Evolutionary conservation across 805 yeast species (phyloP), one percentile per base, ranked within the genome.

Genomic region (Lipomyces chichibuensis): DNA sequence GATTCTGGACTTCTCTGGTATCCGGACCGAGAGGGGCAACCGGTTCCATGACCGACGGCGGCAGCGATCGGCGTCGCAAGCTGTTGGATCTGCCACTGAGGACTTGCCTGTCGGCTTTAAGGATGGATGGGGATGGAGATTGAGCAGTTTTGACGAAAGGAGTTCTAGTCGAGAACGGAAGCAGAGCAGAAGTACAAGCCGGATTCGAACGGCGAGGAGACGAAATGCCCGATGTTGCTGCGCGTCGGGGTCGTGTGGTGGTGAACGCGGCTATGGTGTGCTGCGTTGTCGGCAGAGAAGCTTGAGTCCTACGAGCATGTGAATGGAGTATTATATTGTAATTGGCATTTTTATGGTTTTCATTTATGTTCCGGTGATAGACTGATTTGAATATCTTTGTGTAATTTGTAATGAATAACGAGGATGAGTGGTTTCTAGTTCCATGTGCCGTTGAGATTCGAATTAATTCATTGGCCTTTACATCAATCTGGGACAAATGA

Each of bases 111-210:
- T 29, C n/a, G 70, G 70, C 23, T 68, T 64, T 43, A 65, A 65
- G 33, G 20, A 20, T 29, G 71, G 71, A 13, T 68, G 71, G 71
- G 71, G 71, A 29, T 68, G 71, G 71, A 56, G 35, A 9, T 6
- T 56, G 13, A 23, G 53, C 60, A 2, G 57, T 35, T 43, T 39
- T 27, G 20, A 39, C 55, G 29, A 39, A 51, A 57, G 39, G 33
- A 46, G n/a, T 32, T 20, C 32, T 35, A 32, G 17, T 39, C 55
- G 29, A 54, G 59, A 32, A 27, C 33, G 54, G 32, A 33, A 25
- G 53, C 51, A 23, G 60, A 46, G 27, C 37, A 59, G 60, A 33
- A 59, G 32, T 57, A 33, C 57, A 23, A 59, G 33, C 43, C 63
- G 25, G 49, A 54, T 2, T 53, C 39, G 17, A 55, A 60, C 27